These are phyloP conservation scores for Alternaria sp. DNA, from an alignment of 2,329 filamentous ascomycete species.

Conservation along the genomic window DNA sequence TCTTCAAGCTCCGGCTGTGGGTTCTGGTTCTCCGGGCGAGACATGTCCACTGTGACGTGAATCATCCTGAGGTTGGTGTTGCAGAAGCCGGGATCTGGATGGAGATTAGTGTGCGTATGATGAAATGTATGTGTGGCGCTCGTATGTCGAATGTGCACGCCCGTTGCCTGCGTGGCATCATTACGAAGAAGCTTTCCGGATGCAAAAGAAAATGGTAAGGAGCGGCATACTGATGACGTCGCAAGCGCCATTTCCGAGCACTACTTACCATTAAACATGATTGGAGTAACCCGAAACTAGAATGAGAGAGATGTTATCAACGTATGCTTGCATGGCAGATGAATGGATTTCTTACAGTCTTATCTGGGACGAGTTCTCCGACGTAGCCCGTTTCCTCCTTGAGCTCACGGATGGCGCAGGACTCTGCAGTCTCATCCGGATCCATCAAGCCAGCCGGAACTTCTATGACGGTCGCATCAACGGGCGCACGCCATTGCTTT, in stretches of 20 bases:
- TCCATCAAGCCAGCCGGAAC: slow-evolving; percentile 69
- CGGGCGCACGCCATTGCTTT: slow-evolving; percentile 66
- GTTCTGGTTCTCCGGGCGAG: slow-evolving; percentile 70
- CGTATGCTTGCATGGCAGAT: neutral
- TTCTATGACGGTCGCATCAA: slow-evolving; percentile 67
- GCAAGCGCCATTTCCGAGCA: neutral
- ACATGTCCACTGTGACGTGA: slow-evolving; percentile 75
- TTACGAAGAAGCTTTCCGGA: neutral
- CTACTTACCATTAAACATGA: slow-evolving; percentile 53
- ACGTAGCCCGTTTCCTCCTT: slow-evolving; percentile 71
- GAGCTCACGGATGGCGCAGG: slow-evolving; percentile 66
- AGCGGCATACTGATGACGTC: neutral
- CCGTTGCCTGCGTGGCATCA: neutral
- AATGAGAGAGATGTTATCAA: neutral
- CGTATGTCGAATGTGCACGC: neutral
- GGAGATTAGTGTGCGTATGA: neutral
- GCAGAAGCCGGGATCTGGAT: slow-evolving; percentile 51
- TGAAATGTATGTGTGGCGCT: neutral
- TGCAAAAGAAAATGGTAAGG: neutral
- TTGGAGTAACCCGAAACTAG: slow-evolving; percentile 46
- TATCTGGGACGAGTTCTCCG: slow-evolving; percentile 50
- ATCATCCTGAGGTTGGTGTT: slow-evolving; percentile 64
- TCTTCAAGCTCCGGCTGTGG: slow-evolving; percentile 75
- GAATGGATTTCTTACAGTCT: slow-evolving; percentile 4
- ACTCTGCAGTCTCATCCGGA: slow-evolving; percentile 63